phyloP scores from a whole-genome alignment of 1,284 basidiomycete species.

The Pseudozyma thailandica region DNA sequence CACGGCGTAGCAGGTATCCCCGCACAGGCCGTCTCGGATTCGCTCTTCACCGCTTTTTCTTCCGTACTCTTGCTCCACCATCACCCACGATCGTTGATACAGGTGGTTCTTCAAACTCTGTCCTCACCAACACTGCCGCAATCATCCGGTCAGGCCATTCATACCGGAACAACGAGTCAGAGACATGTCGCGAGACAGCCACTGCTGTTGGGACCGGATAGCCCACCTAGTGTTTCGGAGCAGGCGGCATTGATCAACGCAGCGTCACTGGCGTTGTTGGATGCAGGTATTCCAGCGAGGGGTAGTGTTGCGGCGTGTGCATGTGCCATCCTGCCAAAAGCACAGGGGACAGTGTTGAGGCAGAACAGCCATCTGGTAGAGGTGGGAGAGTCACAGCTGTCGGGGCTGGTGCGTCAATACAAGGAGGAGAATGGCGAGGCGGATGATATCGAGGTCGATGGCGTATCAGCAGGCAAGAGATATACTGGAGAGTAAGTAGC shows the following conservation, averaged over 20 bases:
- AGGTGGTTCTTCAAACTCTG: slow-evolving; percentile 74
- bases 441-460: slow-evolving; percentile 25
- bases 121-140: slow-evolving; percentile 69
- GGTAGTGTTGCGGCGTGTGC: slow-evolving; percentile 70
- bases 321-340: slow-evolving; percentile 70
- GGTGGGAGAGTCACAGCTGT: slow-evolving; percentile 27
- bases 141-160: slow-evolving; percentile 11
- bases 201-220: slow-evolving; percentile 57
- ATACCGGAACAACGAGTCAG: slow-evolving; percentile 16
- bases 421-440: slow-evolving; percentile 18
- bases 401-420: slow-evolving; percentile 37
- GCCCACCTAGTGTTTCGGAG: slow-evolving; percentile 63
- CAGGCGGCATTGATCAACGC: slow-evolving; percentile 73
- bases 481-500: slow-evolving; percentile 39
- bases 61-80: slow-evolving; percentile 70
- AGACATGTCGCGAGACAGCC: slow-evolving; percentile 35
- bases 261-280: slow-evolving; percentile 70
- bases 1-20: slow-evolving; percentile 69
- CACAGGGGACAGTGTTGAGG: slow-evolving; percentile 46
- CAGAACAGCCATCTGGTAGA: slow-evolving; percentile 39
- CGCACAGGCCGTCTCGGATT: slow-evolving; percentile 23
- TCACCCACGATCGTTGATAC: slow-evolving; percentile 74
- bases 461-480: slow-evolving; percentile 12
- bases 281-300: slow-evolving; percentile 70
- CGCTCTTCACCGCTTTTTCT: slow-evolving; percentile 35